These are phyloP conservation scores for Ceratocystis ficicola DNA, from an alignment of 2,329 filamentous ascomycete species.

Conservation along the genomic window DNA sequence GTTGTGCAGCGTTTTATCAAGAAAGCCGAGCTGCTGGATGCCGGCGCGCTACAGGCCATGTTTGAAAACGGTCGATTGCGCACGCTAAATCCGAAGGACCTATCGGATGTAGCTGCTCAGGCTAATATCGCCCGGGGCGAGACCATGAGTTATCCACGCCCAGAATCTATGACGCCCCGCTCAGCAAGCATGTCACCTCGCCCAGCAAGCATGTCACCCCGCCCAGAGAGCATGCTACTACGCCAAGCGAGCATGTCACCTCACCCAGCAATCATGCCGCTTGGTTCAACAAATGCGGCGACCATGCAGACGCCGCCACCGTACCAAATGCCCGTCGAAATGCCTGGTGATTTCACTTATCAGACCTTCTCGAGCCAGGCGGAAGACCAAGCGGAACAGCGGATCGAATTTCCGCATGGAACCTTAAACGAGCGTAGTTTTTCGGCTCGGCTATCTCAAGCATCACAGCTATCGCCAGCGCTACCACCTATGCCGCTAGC, in stretches of 20 bases:
- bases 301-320: neutral
- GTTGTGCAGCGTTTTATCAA: constrained; percentile 59
- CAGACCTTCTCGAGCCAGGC: neutral
- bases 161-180: neutral
- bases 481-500: neutral
- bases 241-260: constrained; percentile 1
- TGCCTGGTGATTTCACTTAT: constrained; percentile 7
- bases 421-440: neutral
- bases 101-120: constrained; percentile 28
- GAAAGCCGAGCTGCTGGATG: constrained; percentile 57
- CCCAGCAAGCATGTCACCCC: neutral
- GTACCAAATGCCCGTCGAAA: neutral
- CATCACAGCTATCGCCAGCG: neutral
- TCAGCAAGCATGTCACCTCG: constrained; percentile 5
- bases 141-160: neutral
- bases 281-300: too few relatives aligned
- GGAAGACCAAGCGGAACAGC: neutral
- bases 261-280: neutral
- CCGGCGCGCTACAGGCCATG: constrained; percentile 54
- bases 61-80: constrained; percentile 51
- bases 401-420: neutral
- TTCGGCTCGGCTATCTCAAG: neutral
- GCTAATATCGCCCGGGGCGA: constrained; percentile 13
- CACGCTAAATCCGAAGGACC: constrained; percentile 45
- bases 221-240: neutral